Base-by-base conservation (phyloP, 163 green algal species). In the Scenedesmus sp. region DNA sequence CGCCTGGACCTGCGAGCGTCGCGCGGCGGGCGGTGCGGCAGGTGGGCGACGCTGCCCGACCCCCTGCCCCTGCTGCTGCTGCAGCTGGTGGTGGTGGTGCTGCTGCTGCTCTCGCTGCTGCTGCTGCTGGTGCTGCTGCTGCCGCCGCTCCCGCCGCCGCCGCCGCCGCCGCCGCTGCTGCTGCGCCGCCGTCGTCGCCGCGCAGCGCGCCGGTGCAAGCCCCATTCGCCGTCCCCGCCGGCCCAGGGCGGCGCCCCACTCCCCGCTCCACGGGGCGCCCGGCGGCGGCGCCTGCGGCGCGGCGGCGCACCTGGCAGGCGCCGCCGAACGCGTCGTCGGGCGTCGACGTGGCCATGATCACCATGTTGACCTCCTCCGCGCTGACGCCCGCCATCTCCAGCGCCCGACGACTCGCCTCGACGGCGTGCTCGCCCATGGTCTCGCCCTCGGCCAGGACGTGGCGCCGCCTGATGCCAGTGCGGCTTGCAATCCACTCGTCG, bases 291-390 rank as follows among this genome's bases (percentile, higher is more conserved):
- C 7, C 39, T 50, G 36, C 20, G 33, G 36, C 5, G 9, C 26
- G 28, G 3, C n/a, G 11, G 4, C 72, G 18, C 63, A 96, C 92
- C 87, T 89, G 82, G 76, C 91, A 96, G 60, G 96, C 97, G 69
- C 83, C 92, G 18, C 97, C 97, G 85, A 99, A 99, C 0, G 95
- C 60, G 80, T 99, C 97, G 70, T 99, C 97, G 4, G 97, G 93
- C 3, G 86, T 95, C 28, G 92, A 98, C 7, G 96, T 99, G 26
- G 91, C 90, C 78, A 99, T 71, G 2, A 99, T 67, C n/a, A 99
- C 86, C 26, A 99, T 82, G 78, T 98, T 96, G 0, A 99, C 60
- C 13, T 99, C 92, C n/a, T 87, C 81, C 1, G 93, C 66, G 33
- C 60, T 48, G 0, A 99, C 87, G 17, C 88, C 88, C 24, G 94